Base-by-base conservation (phyloP, 1,139 yeast species). In the Geotrichum reessii region DNA sequence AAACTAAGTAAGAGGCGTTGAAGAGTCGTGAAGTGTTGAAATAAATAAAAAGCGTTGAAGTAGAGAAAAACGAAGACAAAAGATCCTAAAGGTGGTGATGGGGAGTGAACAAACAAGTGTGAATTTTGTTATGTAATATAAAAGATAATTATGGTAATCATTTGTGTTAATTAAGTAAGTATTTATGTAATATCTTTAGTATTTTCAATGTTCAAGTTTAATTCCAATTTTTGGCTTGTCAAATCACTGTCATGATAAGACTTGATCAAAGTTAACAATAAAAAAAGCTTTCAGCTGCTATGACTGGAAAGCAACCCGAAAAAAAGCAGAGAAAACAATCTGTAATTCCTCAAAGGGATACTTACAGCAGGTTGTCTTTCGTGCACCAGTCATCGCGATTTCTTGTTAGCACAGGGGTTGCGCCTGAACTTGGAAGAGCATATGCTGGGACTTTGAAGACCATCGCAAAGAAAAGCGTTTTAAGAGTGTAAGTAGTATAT, bases 401-500 rank as follows among this genome's bases (percentile, higher is more conserved):
- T 1, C 67, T 78, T 24, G 64, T 68, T 6, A 60, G 58, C 12
- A 57, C 64, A 3, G 57, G 55, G 22, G 42, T 31, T 17, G 52
- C 58, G 50, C 44, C 60, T 33, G 56, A 52, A 14, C 47, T 59
- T n/a, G 63, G 87, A 0, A 70, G 87, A 51, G 75, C 77, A 53
- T 82, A 82, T 63, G 65, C 71, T 14, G 64, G 63, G 17, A 65
- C 72, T 5, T 60, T 71, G 69, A 63, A 64, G n/a, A 58, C 72
- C 0, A 84, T 86, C 9, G 79, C 88, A 2, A 83, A 84, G 66
- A 85, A 84, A 66, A 78, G 83, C 4, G 91, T 86, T 5, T 67
- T 84, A 17, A 80, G 86, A 64, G 66, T 85, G 55, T 79, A 44
- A 48, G 61, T 56, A 28, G 11, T 9, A 25, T 21, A 8, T 27